phyloP scores from a whole-genome alignment of 345 rosid genomes.

The Bruguiera sexangula region DNA sequence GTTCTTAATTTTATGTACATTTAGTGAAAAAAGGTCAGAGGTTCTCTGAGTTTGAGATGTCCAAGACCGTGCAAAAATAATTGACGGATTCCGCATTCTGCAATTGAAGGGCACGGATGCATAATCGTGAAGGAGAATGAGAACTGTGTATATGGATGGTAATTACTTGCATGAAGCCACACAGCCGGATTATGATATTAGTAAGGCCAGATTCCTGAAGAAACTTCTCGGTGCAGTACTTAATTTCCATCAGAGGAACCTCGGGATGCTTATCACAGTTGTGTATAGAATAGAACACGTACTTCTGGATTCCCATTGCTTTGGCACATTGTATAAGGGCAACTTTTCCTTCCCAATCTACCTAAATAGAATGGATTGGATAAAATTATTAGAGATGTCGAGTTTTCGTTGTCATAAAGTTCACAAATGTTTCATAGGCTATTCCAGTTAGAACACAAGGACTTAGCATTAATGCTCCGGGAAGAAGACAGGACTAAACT shows the following conservation, averaged over 20 bases:
- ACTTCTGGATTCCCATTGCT: conserved; percentile 97
- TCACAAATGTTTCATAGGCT: too few relatives aligned
- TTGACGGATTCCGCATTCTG: not conserved
- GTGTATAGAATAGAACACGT: conserved; percentile 83
- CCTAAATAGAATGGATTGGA: conserved; percentile 60
- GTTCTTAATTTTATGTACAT: not conserved
- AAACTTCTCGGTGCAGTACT: conserved; percentile 90
- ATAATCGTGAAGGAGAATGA: not conserved
- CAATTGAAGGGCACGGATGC: too few relatives aligned
- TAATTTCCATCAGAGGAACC: conserved; percentile 96
- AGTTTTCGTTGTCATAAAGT: too few relatives aligned
- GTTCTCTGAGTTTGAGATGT: not conserved
- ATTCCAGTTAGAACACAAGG: too few relatives aligned
- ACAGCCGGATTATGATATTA: conserved; percentile 65
- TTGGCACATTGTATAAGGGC: conserved; percentile 95
- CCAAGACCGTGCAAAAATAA: too few relatives aligned
- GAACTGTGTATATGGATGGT: conserved; percentile 1
- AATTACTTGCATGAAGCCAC: conserved; percentile 96
- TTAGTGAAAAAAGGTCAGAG: not conserved
- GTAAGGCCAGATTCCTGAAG: conserved; percentile 69
- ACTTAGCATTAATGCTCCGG: too few relatives aligned
- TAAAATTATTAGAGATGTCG: not conserved
- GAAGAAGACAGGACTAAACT: not conserved
- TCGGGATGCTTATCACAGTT: conserved; percentile 98
- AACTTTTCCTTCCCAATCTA: conserved; percentile 99